Evolutionary conservation across 768 basidiomycete species (phyloP).

Genomic region (Leucocoprinus leucothites): DNA sequence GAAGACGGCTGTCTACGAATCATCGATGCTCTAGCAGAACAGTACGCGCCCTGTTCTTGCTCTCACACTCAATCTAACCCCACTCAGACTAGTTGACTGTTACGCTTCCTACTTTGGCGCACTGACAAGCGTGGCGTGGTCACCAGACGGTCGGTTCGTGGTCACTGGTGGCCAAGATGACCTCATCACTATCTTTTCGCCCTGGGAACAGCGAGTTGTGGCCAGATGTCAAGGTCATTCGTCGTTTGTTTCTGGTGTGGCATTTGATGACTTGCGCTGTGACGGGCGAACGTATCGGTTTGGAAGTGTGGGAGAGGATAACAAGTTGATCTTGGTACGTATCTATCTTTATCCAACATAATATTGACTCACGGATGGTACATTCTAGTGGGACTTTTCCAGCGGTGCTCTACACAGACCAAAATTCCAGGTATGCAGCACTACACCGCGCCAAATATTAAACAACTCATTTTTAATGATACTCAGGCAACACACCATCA

Average conservation of each 20-base stretch:
- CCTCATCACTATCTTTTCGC: slow-evolving; percentile 89
- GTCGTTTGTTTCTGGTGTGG: slow-evolving; percentile 86
- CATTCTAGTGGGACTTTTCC: slow-evolving; percentile 86
- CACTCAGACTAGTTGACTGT: slow-evolving; percentile 79
- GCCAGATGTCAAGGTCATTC: slow-evolving; percentile 97
- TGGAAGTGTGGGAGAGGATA: slow-evolving; percentile 95
- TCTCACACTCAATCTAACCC: background rate
- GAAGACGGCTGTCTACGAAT: slow-evolving; percentile 92
- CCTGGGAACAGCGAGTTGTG: slow-evolving; percentile 90
- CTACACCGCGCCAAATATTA: too few relatives aligned
- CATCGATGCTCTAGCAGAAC: slow-evolving; percentile 83
- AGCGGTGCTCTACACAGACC: slow-evolving; percentile 89
- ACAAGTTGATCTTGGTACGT: slow-evolving; percentile 84
- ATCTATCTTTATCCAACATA: background rate
- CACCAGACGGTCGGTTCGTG: slow-evolving; percentile 92
- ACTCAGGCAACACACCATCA: slow-evolving; percentile 64
- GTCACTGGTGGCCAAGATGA: slow-evolving; percentile 97
- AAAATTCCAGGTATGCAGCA: slow-evolving; percentile 53
- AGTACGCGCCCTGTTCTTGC: slow-evolving; percentile 43
- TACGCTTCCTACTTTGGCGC: slow-evolving; percentile 95
- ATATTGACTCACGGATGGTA: slow-evolving; percentile 11
- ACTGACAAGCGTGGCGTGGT: slow-evolving; percentile 89
- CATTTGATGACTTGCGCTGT: slow-evolving; percentile 87
- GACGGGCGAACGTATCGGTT: slow-evolving; percentile 92
- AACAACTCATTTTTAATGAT: too few relatives aligned